A percentile compares a stretch with the other conserved stretches of the same genome.
phyloP scores from a whole-genome alignment of 2,329 filamentous ascomycete genomes.

The Acrocalymma vagum region DNA sequence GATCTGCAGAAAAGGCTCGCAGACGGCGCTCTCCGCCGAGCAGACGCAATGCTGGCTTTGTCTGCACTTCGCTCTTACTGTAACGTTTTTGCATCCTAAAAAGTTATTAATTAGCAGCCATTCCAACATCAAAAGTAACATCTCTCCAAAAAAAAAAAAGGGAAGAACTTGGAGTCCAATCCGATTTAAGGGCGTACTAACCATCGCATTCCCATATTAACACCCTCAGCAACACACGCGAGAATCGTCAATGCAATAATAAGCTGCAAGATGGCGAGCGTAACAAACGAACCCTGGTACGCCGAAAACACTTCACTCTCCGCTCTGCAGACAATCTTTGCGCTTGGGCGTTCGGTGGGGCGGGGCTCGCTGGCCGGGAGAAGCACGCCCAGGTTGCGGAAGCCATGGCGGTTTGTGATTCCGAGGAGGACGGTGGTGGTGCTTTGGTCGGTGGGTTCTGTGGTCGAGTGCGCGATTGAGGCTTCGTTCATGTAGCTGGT shows the following conservation, averaged over 20 bases:
- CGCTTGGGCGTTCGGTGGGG: conserved; percentile 11
- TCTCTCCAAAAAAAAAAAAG: neutral
- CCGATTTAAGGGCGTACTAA: too few species aligned
- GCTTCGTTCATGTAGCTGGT: conserved; percentile 24
- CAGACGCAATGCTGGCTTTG: conserved; percentile 19
- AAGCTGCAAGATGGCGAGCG: conserved; percentile 34
- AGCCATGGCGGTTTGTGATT: conserved; percentile 10
- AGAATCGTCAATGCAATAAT: conserved; percentile 35
- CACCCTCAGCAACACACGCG: conserved; percentile 35
- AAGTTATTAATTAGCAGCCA: conserved; percentile 2
- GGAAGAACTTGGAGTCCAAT: conserved; percentile 3
- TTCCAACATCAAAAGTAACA: too few species aligned
- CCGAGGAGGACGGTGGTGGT: conserved; percentile 29
- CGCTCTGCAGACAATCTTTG: conserved; percentile 32
- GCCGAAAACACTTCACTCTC: conserved; percentile 22
- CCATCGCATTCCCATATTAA: conserved; percentile 31
- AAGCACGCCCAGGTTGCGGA: conserved; percentile 5
- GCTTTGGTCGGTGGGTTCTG: conserved; percentile 21
- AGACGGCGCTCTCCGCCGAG: conserved; percentile 29
- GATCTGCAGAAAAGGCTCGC: conserved; percentile 23
- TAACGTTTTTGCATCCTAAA: conserved; percentile 8
- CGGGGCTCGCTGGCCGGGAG: conserved; percentile 4
- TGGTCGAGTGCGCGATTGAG: conserved; percentile 3
- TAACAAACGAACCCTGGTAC: conserved; percentile 33
- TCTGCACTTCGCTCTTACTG: neutral